phyloP scores from a whole-genome alignment of 1,139 yeast genomes.

The Taphrina deformans region DNA sequence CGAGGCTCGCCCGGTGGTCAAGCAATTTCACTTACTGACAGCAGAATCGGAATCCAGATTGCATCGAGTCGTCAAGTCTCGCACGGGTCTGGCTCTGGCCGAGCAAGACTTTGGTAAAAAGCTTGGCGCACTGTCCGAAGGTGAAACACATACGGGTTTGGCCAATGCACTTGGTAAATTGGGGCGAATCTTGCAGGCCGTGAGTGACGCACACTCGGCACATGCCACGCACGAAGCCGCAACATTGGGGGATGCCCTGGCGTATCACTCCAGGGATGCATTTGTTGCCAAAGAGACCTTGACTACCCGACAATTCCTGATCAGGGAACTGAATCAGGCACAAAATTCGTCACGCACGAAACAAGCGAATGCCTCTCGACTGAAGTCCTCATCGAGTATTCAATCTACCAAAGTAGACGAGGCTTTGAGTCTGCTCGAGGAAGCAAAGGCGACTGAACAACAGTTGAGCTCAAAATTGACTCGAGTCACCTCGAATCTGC shows the following conservation, averaged over 20 bases:
- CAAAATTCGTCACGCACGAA: constrained; percentile 69
- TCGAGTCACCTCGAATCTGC: constrained; percentile 82
- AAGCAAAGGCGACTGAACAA: constrained; percentile 76
- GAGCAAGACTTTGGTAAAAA: constrained; percentile 67
- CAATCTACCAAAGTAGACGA: constrained; percentile 91
- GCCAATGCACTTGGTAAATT: constrained; percentile 78
- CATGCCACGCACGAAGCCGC: constrained; percentile 76
- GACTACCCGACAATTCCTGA: constrained; percentile 85
- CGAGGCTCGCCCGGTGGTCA: constrained; percentile 79
- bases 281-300: constrained; percentile 87
- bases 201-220: constrained; percentile 75
- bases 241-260: constrained; percentile 72
- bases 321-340: constrained; percentile 83
- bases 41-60: constrained; percentile 59
- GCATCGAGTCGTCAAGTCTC: constrained; percentile 55
- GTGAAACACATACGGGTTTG: constrained; percentile 69
- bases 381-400: constrained; percentile 66
- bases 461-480: constrained; percentile 71
- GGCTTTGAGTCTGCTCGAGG: constrained; percentile 75
- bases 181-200: constrained; percentile 63
- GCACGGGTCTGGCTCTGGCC: constrained; percentile 52
- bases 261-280: constrained; percentile 66
- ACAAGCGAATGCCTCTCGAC: constrained; percentile 71
- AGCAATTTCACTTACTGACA: constrained; percentile 65
- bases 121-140: constrained; percentile 53